A percentile compares a stretch with the other conserved stretches of the same genome.
Conservation (phyloP, 176 grass and related monocot species). For the Dendrocalamus sinicus region DNA sequence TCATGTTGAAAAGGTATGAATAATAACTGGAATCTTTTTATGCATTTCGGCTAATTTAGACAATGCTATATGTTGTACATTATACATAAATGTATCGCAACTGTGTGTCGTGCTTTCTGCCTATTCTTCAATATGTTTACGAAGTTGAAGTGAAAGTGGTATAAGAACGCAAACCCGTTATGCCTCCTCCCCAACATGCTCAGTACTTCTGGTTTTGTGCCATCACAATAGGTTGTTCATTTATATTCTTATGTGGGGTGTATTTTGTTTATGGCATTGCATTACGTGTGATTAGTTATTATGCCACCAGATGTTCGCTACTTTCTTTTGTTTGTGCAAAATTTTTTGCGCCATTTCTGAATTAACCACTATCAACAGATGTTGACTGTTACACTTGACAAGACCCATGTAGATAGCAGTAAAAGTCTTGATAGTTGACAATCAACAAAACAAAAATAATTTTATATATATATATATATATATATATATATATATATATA, state of each 20-base stretch:
- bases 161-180: background rate
- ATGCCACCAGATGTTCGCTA: background rate
- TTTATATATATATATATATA: too few relatives aligned
- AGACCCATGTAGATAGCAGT: background rate
- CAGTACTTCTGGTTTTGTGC: background rate
- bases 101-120: background rate
- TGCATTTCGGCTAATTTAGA: background rate
- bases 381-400: background rate
- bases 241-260: background rate
- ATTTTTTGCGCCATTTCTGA: background rate
- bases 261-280: background rate
- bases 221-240: background rate
- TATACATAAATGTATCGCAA: background rate
- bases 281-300: background rate
- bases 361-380: background rate
- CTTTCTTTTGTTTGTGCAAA: background rate
- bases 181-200: background rate
- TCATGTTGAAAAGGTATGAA: constrained; percentile 83
- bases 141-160: background rate
- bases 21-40: background rate
- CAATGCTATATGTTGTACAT: background rate
- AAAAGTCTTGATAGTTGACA: background rate
- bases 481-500: too few relatives aligned
- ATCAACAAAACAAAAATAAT: too few relatives aligned
- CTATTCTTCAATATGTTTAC: background rate